These are phyloP conservation scores for Persicaria maculosa DNA, from an alignment of 148 eudicot species.

Conservation along the genomic window DNA sequence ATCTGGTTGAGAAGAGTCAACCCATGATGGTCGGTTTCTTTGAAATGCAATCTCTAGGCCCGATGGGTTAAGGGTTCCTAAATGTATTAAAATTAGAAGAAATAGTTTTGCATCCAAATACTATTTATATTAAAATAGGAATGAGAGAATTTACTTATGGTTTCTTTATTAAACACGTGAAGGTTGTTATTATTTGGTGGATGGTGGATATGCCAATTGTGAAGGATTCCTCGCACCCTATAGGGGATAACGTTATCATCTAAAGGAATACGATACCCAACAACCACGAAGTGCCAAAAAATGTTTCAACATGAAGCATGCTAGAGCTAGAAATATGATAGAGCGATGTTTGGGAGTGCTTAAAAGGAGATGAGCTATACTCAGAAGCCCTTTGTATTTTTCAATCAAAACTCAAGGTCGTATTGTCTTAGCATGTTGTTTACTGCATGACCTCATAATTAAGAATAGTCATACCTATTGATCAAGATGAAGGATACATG, in stretches of 20 bases:
- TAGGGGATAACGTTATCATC: background rate
- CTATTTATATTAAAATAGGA: background rate
- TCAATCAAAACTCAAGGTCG: background rate
- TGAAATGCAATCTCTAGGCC: no score
- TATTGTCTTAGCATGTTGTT: background rate
- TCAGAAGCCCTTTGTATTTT: background rate
- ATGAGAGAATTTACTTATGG: background rate
- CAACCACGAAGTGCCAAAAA: background rate
- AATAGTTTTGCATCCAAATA: background rate
- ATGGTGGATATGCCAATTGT: background rate
- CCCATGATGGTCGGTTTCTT: no score
- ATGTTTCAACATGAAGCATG: slow-evolving; percentile 2
- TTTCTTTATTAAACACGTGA: background rate
- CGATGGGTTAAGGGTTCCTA: background rate
- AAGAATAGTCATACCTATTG: background rate
- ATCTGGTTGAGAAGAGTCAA: background rate
- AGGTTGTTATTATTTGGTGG: background rate
- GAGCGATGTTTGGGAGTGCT: background rate
- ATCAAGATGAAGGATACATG: background rate
- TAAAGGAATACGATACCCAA: background rate
- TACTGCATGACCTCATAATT: background rate
- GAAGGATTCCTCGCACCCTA: background rate
- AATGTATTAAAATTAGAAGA: background rate
- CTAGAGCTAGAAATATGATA: background rate
- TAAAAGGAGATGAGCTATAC: background rate